Conservation (phyloP, 78 protist genomes). For the Acrasis kona region DNA sequence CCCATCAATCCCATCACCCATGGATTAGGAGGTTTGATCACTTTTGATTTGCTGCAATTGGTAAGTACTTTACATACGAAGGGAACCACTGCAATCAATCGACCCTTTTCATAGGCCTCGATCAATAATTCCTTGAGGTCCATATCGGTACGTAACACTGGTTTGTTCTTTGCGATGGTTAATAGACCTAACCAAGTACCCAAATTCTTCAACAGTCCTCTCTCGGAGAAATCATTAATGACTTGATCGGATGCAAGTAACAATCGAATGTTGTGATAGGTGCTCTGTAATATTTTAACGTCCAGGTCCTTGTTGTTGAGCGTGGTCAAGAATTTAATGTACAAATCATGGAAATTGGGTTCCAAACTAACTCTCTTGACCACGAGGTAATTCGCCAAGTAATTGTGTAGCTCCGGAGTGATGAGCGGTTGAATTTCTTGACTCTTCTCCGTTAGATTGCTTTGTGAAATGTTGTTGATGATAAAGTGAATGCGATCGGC, state of each 20-base stretch:
- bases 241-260: conserved; percentile 55
- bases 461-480: conserved; percentile 79
- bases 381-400: conserved; percentile 80
- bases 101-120: conserved; percentile 61
- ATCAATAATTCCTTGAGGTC: conserved; percentile 82
- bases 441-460: conserved; percentile 44
- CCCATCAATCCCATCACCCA: conserved; percentile 83
- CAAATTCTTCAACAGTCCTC: conserved; percentile 82
- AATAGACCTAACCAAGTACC: conserved; percentile 92
- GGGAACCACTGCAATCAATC: conserved; percentile 78
- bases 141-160: conserved; percentile 77
- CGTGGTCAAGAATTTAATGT: conserved; percentile 44
- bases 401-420: conserved; percentile 19
- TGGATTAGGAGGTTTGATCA: conserved; percentile 91
- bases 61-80: conserved; percentile 87
- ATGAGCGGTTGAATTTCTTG: conserved; percentile 38
- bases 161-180: conserved; percentile 84
- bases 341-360: conserved; percentile 80
- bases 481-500: conserved; percentile 79
- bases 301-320: conserved; percentile 22
- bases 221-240: conserved; percentile 37
- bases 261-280: not conserved
- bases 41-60: conserved; percentile 23
- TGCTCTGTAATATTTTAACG: not conserved
- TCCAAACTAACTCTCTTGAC: conserved; percentile 77